Conservation (phyloP, 208 protist species). For the Leishmania major region DNA sequence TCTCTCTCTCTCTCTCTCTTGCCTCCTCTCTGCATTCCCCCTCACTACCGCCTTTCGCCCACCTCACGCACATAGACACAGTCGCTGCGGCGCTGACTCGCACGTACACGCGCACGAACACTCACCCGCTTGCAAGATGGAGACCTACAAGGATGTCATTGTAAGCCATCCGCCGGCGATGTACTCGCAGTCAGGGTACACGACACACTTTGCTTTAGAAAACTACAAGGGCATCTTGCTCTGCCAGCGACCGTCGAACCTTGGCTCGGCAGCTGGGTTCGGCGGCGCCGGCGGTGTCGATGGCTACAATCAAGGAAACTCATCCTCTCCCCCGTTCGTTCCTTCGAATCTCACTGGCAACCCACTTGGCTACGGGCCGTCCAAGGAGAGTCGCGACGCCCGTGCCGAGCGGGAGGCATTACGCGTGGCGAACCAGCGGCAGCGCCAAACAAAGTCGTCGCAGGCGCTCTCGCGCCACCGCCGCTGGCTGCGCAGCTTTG, state of each 20-base stretch:
- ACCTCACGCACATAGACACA: slow-evolving; percentile 7
- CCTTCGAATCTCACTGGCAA: slow-evolving; percentile 57
- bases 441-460: slow-evolving; percentile 43
- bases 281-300: slow-evolving; percentile 1
- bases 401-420: slow-evolving; percentile 47
- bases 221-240: slow-evolving; percentile 94
- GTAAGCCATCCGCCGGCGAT: slow-evolving; percentile 85
- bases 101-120: not conserved
- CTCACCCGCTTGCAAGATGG: slow-evolving; percentile 41
- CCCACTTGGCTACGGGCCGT: slow-evolving; percentile 67
- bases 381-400: slow-evolving; percentile 51
- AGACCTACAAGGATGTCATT: slow-evolving; percentile 91
- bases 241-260: slow-evolving; percentile 69
- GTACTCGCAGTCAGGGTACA: slow-evolving; percentile 50
- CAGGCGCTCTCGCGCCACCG: slow-evolving; percentile 73
- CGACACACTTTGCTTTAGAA: slow-evolving; percentile 64
- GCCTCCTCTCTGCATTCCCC: not conserved
- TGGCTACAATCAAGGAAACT: not conserved
- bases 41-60: not conserved
- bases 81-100: not conserved
- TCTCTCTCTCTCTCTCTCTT: not conserved
- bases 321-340: slow-evolving; percentile 44
- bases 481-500: slow-evolving; percentile 87
- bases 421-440: slow-evolving; percentile 58
- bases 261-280: slow-evolving; percentile 21